Evolutionary conservation across 2,329 filamentous ascomycete genomes (phyloP).

Genomic region (Thermothelomyces thermophilus): DNA sequence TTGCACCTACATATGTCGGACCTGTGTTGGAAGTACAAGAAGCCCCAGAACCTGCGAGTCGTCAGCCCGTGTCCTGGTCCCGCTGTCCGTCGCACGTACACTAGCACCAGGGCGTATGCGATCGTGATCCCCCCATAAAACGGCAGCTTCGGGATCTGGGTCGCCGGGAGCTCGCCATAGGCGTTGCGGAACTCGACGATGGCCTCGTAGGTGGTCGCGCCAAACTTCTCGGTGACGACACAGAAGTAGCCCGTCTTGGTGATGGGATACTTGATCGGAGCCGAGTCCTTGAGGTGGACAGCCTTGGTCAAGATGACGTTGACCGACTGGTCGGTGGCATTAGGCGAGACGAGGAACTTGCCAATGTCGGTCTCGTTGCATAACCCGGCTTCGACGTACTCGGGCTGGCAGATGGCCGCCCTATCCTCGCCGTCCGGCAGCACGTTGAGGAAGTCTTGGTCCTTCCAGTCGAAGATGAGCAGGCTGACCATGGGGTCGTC

Average conservation of each 20-base stretch:
- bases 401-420: conserved; percentile 64
- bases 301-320: conserved; percentile 72
- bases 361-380: conserved; percentile 76
- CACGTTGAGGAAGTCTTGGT: conserved; percentile 71
- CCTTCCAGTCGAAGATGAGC: conserved; percentile 90
- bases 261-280: conserved; percentile 72
- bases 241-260: conserved; percentile 95
- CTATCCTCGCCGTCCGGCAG: conserved; percentile 46
- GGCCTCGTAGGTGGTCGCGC: conserved; percentile 63
- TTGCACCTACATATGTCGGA: conserved; percentile 69
- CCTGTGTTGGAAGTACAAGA: conserved; percentile 90
- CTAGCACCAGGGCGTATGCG: conserved; percentile 78
- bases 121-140: conserved; percentile 96
- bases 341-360: conserved; percentile 72
- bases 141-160: conserved; percentile 92
- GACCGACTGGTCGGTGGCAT: conserved; percentile 64
- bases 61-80: conserved; percentile 22
- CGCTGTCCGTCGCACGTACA: conserved; percentile 39
- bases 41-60: conserved; percentile 71
- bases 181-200: conserved; percentile 91
- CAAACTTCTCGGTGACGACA: conserved; percentile 70
- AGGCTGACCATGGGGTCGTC: conserved; percentile 74
- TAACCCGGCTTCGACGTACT: conserved; percentile 58
- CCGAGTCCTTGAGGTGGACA: conserved; percentile 70
- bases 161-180: conserved; percentile 90